Evolutionary conservation across 129 eudicot species (phyloP).

Genomic region (Lonicera japonica): DNA sequence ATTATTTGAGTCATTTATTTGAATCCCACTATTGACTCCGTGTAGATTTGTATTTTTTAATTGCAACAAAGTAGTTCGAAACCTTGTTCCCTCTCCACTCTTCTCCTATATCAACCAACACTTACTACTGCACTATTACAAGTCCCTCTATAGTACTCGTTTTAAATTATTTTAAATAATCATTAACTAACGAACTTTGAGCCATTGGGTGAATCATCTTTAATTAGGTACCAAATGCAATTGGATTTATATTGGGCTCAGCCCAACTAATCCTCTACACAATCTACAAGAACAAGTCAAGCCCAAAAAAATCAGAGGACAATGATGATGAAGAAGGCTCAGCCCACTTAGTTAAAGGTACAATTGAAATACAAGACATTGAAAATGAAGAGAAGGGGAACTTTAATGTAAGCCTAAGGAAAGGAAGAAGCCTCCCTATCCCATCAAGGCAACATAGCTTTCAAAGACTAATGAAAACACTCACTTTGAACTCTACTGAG

Average conservation of each 20-base stretch:
- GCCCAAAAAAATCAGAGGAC: slow-evolving; percentile 8
- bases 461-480: slow-evolving; percentile 5
- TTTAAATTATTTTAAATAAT: too few relatives aligned
- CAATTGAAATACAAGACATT: slow-evolving; percentile 13
- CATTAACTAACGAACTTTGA: too few relatives aligned
- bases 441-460: slow-evolving; percentile 12
- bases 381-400: background rate
- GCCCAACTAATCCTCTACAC: slow-evolving; percentile 30
- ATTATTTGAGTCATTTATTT: too few relatives aligned
- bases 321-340: slow-evolving; percentile 32
- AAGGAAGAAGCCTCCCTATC: slow-evolving; percentile 39
- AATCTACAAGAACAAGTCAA: slow-evolving; percentile 27
- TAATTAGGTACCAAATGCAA: slow-evolving; percentile 42
- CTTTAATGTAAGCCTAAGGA: slow-evolving; percentile 13
- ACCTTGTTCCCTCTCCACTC: too few relatives aligned
- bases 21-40: too few relatives aligned
- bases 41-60: too few relatives aligned
- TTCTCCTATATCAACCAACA: too few relatives aligned
- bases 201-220: background rate
- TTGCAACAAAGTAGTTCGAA: too few relatives aligned
- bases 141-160: too few relatives aligned
- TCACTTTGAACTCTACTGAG: slow-evolving; percentile 3
- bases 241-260: slow-evolving; percentile 38
- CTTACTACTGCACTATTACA: too few relatives aligned
- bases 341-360: slow-evolving; percentile 16